Base-by-base conservation (phyloP, 345 rosid species). In the Pseudoturritis turrita region DNA sequence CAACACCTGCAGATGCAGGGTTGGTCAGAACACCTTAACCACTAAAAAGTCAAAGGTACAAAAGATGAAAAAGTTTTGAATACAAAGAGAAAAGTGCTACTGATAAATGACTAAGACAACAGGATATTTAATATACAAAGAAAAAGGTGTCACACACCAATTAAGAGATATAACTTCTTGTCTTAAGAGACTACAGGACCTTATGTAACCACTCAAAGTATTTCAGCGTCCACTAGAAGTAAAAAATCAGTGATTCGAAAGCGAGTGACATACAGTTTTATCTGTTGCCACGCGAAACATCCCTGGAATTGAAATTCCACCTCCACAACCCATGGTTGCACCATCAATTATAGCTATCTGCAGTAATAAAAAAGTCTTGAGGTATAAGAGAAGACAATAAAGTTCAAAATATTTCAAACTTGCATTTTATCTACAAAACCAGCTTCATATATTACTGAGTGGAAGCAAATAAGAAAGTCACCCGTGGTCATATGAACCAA, bases 311-410 rank as follows among this genome's bases (percentile, higher is more conserved):
- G 96, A 82, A 72, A 95, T 79, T 78, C 96, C 89, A 65, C 82
- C 89, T 17, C 90, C 92, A 71, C 96, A 83, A 43, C 89, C 99
- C 89, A 88, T 80, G 10, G 90, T 81, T 71, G 84, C 64, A 35
- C 94, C 92, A 57, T 89, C 90, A 81, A 91, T 69, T 64, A 95
- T 78, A 60, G 96, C 96, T 41, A 95, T 89, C 97, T 91, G 83
- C 26, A 81, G 26, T 44, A 47, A 14, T 31, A 29, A 9, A 28
- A 47, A 71, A 52, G 11, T 41, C 52, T 43, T 37, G 37, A 73
- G 61, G 31, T 28, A 25, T 31, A n/a, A 59, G 28, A 59, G 39
- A 31, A 60, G 51, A 17, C 18, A 18, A 47, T 9, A 18, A 55
- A 21, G 12, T 40, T n/a, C 31, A 45, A 19, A 40, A 33, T 22